Conservation (phyloP, 108 stramenopile species). For the Schizochytrium sp. region DNA sequence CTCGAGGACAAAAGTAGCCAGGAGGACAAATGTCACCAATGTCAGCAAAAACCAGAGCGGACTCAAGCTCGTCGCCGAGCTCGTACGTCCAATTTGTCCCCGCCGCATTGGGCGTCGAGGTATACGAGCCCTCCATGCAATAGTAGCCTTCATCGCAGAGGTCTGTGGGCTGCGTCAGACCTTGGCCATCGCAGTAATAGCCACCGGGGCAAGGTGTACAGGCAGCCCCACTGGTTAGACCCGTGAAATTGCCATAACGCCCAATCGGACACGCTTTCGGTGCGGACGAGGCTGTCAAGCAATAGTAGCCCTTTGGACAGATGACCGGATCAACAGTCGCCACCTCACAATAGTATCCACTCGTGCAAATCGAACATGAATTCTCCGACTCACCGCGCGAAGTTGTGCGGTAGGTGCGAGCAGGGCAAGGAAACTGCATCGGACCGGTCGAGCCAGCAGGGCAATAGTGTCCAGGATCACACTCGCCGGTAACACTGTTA, state of each 20-base stretch:
- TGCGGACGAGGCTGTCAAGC: constrained; percentile 23
- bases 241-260: constrained; percentile 32
- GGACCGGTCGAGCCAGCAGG: constrained; percentile 37
- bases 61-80: not conserved
- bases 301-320: constrained; percentile 33
- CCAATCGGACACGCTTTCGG: constrained; percentile 31
- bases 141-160: constrained; percentile 50
- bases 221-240: constrained; percentile 23
- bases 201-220: constrained; percentile 51
- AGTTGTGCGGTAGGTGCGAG: constrained; percentile 25
- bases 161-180: constrained; percentile 29
- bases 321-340: constrained; percentile 21
- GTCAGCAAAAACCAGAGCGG: not conserved
- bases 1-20: constrained; percentile 44
- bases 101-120: constrained; percentile 34
- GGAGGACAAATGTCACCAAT: constrained; percentile 20
- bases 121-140: constrained; percentile 30
- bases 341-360: constrained; percentile 41
- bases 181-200: constrained; percentile 43
- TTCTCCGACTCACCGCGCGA: constrained; percentile 2
- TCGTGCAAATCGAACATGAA: constrained; percentile 31
- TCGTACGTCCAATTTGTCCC: constrained; percentile 16
- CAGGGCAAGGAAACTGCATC: constrained; percentile 38
- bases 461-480: constrained; percentile 45
- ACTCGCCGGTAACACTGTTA: constrained; percentile 20